A percentile compares a stretch with the other conserved stretches of the same genome.
phyloP scores from a whole-genome alignment of 352 stramenopile genomes.

The Nothophytophthora sp. region DNA sequence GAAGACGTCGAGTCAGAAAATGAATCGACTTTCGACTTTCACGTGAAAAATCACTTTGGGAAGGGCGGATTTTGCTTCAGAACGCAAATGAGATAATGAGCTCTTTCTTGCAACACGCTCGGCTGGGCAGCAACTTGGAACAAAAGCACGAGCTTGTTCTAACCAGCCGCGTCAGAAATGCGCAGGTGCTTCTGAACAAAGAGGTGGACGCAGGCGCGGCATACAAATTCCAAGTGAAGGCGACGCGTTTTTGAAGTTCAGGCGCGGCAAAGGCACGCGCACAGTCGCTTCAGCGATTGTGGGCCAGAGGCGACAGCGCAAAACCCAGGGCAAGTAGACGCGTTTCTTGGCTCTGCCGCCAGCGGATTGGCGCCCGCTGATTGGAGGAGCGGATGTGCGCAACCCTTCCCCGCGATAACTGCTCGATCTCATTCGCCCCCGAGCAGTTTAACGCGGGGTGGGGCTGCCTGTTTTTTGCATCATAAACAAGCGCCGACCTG shows the following conservation, averaged over 20 bases:
- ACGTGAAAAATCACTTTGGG: too few relatives aligned
- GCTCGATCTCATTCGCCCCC: constrained; percentile 4
- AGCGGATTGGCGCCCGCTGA: too few relatives aligned
- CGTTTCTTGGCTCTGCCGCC: constrained; percentile 12
- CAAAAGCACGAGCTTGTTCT: not conserved
- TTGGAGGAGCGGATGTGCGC: too few relatives aligned
- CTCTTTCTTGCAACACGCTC: constrained; percentile 3
- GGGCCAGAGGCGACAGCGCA: too few relatives aligned
- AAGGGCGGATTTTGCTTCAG: not conserved
- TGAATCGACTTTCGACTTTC: constrained; percentile 1
- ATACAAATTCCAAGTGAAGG: constrained; percentile 11
- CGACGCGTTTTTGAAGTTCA: constrained; percentile 21
- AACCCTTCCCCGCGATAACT: too few relatives aligned
- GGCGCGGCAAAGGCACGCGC: constrained; percentile 9
- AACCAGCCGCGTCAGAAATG: not conserved
- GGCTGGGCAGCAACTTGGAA: not conserved
- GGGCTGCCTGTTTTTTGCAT: constrained; percentile 12
- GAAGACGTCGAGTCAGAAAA: constrained; percentile 11
- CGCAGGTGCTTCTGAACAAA: constrained; percentile 1
- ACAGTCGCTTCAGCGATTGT: not conserved
- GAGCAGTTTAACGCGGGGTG: constrained; percentile 15
- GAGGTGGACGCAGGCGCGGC: constrained; percentile 2
- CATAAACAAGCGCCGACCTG: too few relatives aligned
- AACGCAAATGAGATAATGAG: constrained; percentile 15
- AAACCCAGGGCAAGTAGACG: too few relatives aligned